Base-by-base conservation (phyloP, 495 filamentous ascomycete species). In the Aspergillus panamensis region DNA sequence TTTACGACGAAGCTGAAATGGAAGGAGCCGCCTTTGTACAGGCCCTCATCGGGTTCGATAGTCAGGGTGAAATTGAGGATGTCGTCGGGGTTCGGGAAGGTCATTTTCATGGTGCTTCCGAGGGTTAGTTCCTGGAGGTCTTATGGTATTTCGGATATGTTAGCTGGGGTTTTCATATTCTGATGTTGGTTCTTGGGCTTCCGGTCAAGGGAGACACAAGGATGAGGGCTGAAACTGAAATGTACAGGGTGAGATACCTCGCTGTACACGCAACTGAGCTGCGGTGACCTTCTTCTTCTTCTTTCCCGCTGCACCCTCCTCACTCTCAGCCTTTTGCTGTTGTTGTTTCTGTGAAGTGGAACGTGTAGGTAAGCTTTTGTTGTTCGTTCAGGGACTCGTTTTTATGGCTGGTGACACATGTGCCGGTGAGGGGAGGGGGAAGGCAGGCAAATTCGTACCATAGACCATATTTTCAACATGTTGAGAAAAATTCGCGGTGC, bases 391-490 rank as follows among this genome's bases (percentile, higher is more conserved):
- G n/a, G 42, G 9, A 9, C 17, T 45, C n/a, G 1, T 55, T 19
- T 44, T 17, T 14, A 14, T 30, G 17, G 35, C 12, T 25, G 14
- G 55, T 35, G 12, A 20, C 29, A 17, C 8, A 21, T 13, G 25
- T 10, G 44, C 29, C 6, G 21, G 10, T 10, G 12, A n/a, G 21
- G 48, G 16, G 42, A 3, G 32, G 14, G 37, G 32, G 17, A 33
- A 31, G 56, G 52, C 52, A 25, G 59, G 32, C 20, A 7, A 52
- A 33, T 42, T 42, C 83, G 45, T 79, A 96, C 92, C 92, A 98
- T 96, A 71, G 92, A 96, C 94, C 94, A 98, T 80, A 98, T 96
- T 74, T 98, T 98, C 79, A 97, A 80, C 94, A 98, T 98, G 64
- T 73, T 91, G 84, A 69, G 37, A 16, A 20, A 12, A 7, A 10